Evolutionary conservation across 1,284 basidiomycete genomes (phyloP), one percentile per base, ranked within the genome.

Genomic region (Leccinum solheimii): DNA sequence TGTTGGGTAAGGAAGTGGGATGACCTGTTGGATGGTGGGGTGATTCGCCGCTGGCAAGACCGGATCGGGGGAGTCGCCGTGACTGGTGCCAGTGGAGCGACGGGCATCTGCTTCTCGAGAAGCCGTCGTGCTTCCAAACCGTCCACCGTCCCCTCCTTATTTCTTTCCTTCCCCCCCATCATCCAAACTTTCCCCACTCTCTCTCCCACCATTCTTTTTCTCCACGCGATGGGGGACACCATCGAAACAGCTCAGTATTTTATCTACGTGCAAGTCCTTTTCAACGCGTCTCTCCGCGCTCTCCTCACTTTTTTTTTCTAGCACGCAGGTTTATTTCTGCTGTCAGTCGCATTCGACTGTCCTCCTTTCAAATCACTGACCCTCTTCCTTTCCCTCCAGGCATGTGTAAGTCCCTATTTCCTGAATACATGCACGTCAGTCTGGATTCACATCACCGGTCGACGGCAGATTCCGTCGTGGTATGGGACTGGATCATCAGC

Each of bases 401-500:
- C 68, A 90, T 91, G 88, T 91, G 89, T 91, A 82, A 73, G 81
- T 76, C 54, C 50, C 55, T 54, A 60, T 63, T 60, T 63, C 52
- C 60, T 56, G 60, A 58, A 55, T 74, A 60, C 34, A 67, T 61
- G 56, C 59, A 51, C 40, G 36, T 57, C 49, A 14, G 63, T 51
- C 13, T n/a, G 14, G n/a, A 36, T 34, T 55, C 61, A 67, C 60
- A 61, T 67, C 64, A 59, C 21, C 63, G 68, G 45, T 67, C 67
- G 62, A 59, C 10, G 40, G 3, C 65, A 91, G 90, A 92, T 74
- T 86, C 90, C 59, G 85, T 92, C 50, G 86, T 90, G 64, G 75
- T 91, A 56, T 92, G 90, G 90, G 90, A 92, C 78, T 92, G 90
- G 90, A 79, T 89, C 69, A 84, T 88, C 68, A 87, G 86, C 71